A percentile compares a stretch with the other conserved stretches of the same genome.
Evolutionary conservation across 805 yeast genomes (phyloP).

Genomic region (Candida chauliodis): DNA sequence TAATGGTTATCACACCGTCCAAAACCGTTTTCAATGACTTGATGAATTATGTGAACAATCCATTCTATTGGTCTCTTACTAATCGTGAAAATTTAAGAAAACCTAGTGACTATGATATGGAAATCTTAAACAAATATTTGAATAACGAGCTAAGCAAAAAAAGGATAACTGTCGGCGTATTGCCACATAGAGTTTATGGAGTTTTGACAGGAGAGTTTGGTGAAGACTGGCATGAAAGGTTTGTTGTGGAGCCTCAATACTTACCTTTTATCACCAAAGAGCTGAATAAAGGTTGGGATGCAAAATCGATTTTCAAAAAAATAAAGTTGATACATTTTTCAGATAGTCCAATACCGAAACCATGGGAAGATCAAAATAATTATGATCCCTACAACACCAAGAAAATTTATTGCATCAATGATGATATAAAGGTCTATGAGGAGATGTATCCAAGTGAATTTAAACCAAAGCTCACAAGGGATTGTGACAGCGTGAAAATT

Average conservation of each 20-base stretch:
- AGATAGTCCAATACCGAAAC: conserved; percentile 65
- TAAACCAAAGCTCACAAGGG: conserved; percentile 23
- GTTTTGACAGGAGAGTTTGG: conserved; percentile 49
- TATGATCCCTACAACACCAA: conserved; percentile 20
- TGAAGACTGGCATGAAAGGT: conserved; percentile 34
- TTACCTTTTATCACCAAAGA: conserved; percentile 23
- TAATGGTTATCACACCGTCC: conserved; percentile 61
- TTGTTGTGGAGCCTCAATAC: conserved; percentile 42
- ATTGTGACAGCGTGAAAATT: conserved; percentile 24
- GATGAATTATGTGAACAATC: conserved; percentile 22
- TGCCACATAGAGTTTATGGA: conserved; percentile 53
- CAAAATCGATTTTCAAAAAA: conserved; percentile 20
- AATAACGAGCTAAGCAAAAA: conserved; percentile 19
- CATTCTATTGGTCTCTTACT: conserved; percentile 26
- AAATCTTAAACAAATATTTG: conserved; percentile 39
- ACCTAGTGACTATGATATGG: conserved; percentile 52
- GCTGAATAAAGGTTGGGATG: conserved; percentile 30
- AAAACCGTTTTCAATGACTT: conserved; percentile 19
- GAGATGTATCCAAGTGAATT: conserved; percentile 16
- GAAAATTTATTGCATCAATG: conserved; percentile 22
- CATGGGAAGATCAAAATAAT: conserved; percentile 46
- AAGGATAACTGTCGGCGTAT: conserved; percentile 21
- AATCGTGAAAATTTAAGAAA: conserved; percentile 19
- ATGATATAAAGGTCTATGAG: conserved; percentile 14
- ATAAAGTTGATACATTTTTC: conserved; percentile 57